Conservation (phyloP, 768 basidiomycete species). For the Flagelloscypha sp. region DNA sequence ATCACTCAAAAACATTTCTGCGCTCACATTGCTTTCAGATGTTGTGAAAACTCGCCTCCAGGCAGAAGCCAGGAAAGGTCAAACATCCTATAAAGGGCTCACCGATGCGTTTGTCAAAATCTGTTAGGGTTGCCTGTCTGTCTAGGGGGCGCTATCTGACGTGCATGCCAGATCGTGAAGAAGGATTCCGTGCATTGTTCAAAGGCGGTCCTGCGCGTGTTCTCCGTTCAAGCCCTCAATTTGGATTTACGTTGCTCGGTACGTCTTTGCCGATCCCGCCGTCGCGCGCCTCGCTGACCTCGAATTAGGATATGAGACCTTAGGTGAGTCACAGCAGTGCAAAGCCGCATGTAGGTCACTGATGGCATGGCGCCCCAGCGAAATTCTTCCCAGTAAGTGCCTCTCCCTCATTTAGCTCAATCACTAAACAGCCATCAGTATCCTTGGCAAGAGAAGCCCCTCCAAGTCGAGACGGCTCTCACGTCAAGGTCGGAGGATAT, state of each 20-base stretch:
- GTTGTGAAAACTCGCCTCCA: constrained; percentile 97
- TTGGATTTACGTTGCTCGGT: constrained; percentile 83
- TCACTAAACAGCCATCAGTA: constrained; percentile 55
- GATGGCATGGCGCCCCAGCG: no score
- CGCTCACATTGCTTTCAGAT: constrained; percentile 37
- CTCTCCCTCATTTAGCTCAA: constrained; percentile 1
- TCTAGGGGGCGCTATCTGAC: not conserved
- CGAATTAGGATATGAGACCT: no score
- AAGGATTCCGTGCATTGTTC: constrained; percentile 84
- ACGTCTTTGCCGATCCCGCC: no score
- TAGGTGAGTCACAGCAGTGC: no score
- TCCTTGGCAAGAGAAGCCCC: constrained; percentile 68
- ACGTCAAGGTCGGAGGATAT: constrained; percentile 74
- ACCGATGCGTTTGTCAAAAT: constrained; percentile 87
- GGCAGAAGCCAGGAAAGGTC: constrained; percentile 84
- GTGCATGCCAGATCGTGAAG: constrained; percentile 61
- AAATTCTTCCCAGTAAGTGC: constrained; percentile 17
- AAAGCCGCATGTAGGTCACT: no score
- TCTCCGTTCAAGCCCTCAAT: constrained; percentile 84
- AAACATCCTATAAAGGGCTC: constrained; percentile 87
- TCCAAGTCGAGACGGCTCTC: constrained; percentile 60
- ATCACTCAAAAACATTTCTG: constrained; percentile 11
- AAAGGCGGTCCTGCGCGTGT: constrained; percentile 88
- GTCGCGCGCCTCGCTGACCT: no score
- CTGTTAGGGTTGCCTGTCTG: constrained; percentile 39